phyloP scores from a whole-genome alignment of 495 filamentous ascomycete genomes.

The Annulohypoxylon stygium region DNA sequence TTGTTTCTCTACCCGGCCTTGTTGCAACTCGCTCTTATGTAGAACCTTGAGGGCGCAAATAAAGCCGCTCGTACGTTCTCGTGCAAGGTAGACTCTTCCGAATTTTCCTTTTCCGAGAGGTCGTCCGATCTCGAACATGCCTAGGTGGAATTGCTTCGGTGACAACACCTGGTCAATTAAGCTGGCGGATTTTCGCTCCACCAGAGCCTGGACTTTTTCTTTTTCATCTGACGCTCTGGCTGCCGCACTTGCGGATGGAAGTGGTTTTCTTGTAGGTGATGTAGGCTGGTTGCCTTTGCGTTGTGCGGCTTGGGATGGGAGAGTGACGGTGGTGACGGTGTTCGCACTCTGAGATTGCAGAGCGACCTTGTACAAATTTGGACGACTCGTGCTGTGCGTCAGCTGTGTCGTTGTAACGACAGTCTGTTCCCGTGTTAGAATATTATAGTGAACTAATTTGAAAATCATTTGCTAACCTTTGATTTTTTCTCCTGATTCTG shows the following conservation, averaged over 20 bases:
- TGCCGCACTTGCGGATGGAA: conserved; percentile 54
- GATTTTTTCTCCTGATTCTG: conserved; percentile 63
- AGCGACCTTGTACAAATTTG: conserved; percentile 84
- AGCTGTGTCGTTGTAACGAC: conserved; percentile 69
- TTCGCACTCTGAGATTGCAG: conserved; percentile 74
- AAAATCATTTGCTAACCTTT: conserved; percentile 67
- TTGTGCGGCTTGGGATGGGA: conserved; percentile 75
- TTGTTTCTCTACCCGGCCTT: conserved; percentile 93
- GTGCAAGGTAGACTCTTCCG: conserved; percentile 93
- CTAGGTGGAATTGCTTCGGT: conserved; percentile 87
- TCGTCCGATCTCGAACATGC: conserved; percentile 99
- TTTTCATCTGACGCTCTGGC: conserved; percentile 66
- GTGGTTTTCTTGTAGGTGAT: conserved; percentile 54
- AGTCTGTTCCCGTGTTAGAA: conserved; percentile 58
- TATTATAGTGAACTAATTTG: not conserved
- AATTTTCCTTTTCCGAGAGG: conserved; percentile 98
- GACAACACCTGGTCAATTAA: conserved; percentile 64
- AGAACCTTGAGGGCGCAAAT: conserved; percentile 97
- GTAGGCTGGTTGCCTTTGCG: conserved; percentile 52
- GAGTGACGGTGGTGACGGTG: conserved; percentile 70
- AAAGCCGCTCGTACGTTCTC: conserved; percentile 88
- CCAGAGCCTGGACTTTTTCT: conserved; percentile 29
- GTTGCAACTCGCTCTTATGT: conserved; percentile 93
- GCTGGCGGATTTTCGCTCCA: conserved; percentile 65
- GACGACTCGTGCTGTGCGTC: conserved; percentile 70